phyloP scores from a whole-genome alignment of 305 asterid species.

The Rubia balearica region DNA sequence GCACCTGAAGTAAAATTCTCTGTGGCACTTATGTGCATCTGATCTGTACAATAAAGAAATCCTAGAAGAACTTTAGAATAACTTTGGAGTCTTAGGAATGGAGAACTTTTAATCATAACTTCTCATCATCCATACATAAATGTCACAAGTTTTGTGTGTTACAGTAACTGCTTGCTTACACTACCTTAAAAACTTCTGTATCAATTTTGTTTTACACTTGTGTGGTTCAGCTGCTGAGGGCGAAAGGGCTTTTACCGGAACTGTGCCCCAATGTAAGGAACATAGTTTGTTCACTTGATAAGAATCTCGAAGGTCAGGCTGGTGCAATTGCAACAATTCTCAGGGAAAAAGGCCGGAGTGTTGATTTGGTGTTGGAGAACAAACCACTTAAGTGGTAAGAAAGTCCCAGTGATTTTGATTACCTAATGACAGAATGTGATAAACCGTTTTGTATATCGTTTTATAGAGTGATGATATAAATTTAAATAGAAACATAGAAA shows the following conservation, averaged over 20 bases:
- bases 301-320: constrained; percentile 69
- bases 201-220: constrained; percentile 5
- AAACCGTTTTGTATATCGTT: not conserved
- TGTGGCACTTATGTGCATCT: not conserved
- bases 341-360: constrained; percentile 73
- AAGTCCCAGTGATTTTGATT: not conserved
- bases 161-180: not conserved
- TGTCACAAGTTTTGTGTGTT: not conserved
- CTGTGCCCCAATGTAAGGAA: constrained; percentile 55
- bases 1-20: not conserved
- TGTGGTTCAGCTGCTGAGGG: constrained; percentile 70
- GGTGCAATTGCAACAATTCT: constrained; percentile 65
- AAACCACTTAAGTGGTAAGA: constrained; percentile 85
- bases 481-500: not conserved
- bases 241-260: constrained; percentile 75
- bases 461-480: not conserved
- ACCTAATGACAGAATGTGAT: not conserved
- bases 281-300: constrained; percentile 82
- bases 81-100: constrained; percentile 4
- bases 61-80: not conserved
- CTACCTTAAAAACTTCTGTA: not conserved
- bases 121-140: not conserved
- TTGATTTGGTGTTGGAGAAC: constrained; percentile 81
- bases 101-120: not conserved
- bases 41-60: not conserved